phyloP scores from a whole-genome alignment of 768 basidiomycete genomes.

The Termitomyces bulborhizus region DNA sequence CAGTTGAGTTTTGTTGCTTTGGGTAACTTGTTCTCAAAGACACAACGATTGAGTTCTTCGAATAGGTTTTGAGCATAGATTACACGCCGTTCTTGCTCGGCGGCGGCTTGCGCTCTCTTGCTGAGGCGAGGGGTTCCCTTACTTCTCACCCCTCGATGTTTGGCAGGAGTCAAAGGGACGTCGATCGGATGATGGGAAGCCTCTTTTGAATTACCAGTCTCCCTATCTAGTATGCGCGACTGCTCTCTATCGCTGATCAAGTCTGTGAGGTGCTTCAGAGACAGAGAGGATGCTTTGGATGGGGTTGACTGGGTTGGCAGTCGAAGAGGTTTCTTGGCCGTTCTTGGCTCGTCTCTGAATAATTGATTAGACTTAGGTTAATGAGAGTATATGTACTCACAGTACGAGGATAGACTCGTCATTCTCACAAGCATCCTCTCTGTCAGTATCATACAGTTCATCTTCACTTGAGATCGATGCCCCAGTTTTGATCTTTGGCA shows the following conservation, averaged over 20 bases:
- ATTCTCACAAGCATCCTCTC: conserved; percentile 25
- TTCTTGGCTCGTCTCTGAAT: conserved; percentile 42
- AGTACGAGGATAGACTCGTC: conserved; percentile 31
- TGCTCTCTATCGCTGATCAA: not conserved
- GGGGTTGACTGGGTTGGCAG: conserved; percentile 2
- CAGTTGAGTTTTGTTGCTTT: conserved; percentile 51
- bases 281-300: conserved; percentile 7
- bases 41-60: conserved; percentile 45
- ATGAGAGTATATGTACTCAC: conserved; percentile 19
- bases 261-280: conserved; percentile 4
- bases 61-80: conserved; percentile 58
- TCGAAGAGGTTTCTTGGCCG: conserved; percentile 39
- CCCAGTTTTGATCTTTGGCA: conserved; percentile 2
- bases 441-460: conserved; percentile 16
- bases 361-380: not conserved
- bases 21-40: conserved; percentile 54
- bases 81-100: conserved; percentile 38
- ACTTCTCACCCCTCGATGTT: not conserved
- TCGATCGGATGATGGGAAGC: not conserved
- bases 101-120: conserved; percentile 37
- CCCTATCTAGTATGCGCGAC: not conserved
- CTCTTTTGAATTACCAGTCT: not conserved
- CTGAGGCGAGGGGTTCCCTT: conserved; percentile 12
- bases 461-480: not conserved
- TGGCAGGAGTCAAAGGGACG: not conserved